Conservation (phyloP, 108 stramenopile species). For the Stephanodiscus triporus region DNA sequence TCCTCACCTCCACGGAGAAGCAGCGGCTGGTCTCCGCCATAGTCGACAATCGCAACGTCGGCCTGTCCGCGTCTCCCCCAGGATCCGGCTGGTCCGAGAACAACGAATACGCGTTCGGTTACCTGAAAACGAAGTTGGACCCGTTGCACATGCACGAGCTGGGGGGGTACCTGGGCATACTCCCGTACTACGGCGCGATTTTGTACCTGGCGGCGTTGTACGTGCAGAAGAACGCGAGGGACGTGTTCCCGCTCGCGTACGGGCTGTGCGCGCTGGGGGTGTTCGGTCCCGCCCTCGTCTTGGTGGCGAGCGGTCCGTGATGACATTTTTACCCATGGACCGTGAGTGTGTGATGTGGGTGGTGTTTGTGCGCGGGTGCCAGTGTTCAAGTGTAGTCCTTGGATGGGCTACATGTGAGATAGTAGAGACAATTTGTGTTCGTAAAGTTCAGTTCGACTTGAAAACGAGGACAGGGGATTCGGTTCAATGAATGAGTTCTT, state of each 20-base stretch:
- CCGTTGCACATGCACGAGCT: constrained; percentile 80
- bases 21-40: constrained; percentile 68
- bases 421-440: no score
- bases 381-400: no score
- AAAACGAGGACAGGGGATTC: no score
- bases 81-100: constrained; percentile 59
- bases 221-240: constrained; percentile 71
- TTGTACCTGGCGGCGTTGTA: constrained; percentile 75
- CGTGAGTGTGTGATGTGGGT: no score
- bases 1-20: constrained; percentile 79
- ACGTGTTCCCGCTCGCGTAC: constrained; percentile 70
- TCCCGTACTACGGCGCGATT: constrained; percentile 71
- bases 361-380: no score
- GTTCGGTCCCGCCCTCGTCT: constrained; percentile 61
- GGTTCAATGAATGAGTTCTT: no score
- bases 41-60: constrained; percentile 57
- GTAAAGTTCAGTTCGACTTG: no score
- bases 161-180: constrained; percentile 64
- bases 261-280: constrained; percentile 64
- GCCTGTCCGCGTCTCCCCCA: constrained; percentile 30
- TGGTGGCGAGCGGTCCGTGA: constrained; percentile 70
- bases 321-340: no score
- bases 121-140: constrained; percentile 69
- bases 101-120: constrained; percentile 69
- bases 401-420: no score